A percentile compares a stretch with the other conserved stretches of the same genome.
These are phyloP conservation scores for Wickerhamiella slavikovae DNA, from an alignment of 805 yeast species.

Conservation along the genomic window DNA sequence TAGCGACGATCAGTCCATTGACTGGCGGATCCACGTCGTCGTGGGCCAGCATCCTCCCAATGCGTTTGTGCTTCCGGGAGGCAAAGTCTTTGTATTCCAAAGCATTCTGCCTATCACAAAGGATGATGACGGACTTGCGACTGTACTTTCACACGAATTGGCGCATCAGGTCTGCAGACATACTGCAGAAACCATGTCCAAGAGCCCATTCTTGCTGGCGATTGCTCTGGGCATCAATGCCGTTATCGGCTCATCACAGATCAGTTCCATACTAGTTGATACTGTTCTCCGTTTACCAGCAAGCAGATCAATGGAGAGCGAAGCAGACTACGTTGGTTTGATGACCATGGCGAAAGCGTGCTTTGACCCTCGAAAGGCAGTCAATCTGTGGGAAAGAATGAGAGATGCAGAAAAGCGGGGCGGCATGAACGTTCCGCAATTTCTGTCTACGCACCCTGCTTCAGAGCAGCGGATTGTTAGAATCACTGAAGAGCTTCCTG, in stretches of 20 bases:
- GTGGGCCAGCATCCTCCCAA: constrained; percentile 66
- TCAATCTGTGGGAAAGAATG: constrained; percentile 73
- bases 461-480: constrained; percentile 50
- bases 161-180: constrained; percentile 92
- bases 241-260: constrained; percentile 34
- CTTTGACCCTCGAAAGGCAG: constrained; percentile 56
- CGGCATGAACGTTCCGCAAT: constrained; percentile 28
- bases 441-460: constrained; percentile 80
- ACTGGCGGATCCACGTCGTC: constrained; percentile 72
- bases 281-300: constrained; percentile 59
- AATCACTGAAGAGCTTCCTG: constrained; percentile 42
- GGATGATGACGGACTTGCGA: constrained; percentile 84
- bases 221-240: constrained; percentile 34
- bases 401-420: constrained; percentile 23
- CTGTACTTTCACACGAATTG: constrained; percentile 81
- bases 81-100: constrained; percentile 78
- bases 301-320: constrained; percentile 83
- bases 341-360: constrained; percentile 85
- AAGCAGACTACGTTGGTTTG: constrained; percentile 87
- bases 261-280: constrained; percentile 32
- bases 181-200: constrained; percentile 61
- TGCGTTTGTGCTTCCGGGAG: constrained; percentile 92
- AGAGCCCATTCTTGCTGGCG: constrained; percentile 47
- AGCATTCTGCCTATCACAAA: constrained; percentile 58
- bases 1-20: constrained; percentile 8